Base-by-base conservation (phyloP, 768 basidiomycete species). In the Boletus reticulatus region DNA sequence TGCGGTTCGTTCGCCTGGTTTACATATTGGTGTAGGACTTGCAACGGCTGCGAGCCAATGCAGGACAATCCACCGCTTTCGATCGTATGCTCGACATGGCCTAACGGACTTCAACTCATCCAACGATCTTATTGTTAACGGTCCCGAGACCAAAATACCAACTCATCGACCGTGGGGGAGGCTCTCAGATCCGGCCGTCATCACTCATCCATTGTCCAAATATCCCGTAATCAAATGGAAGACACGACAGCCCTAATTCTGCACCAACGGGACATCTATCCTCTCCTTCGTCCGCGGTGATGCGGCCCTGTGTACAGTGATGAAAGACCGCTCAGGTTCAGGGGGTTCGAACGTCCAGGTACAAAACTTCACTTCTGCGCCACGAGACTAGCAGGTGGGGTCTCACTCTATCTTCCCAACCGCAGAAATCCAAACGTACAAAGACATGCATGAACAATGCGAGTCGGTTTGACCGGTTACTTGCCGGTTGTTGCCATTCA, bases 51-150 rank as follows among this genome's bases (percentile, higher is more conserved):
- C 70, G 76, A 62, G 74, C 88, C 11, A 87, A 84, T 62, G 57
- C 62, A 4, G 81, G 84, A 4, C 64, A 78, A 37, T 60, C 62
- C 45, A 66, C 74, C 52, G 80, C 83, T 32, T 86, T 89, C 61
- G 73, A 74, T 29, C 77, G 79, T 59, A 63, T 91, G 29, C 73
- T 93, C 16, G 80, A 85, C 59, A 62, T 84, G 29, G 90, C 90
- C 27, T 93, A 91, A 22, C 22, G 36, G 14, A 16, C 36, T 29
- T 29, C 36, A 37, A 37, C 36, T 37, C 16, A 17, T 29, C 29
- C 29, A 16, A n/a, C 13, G 16, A 14, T 19, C 17, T 13, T 41
- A 42, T 51, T 45, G 27, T 52, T 36, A 38, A 45, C 49, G 47
- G 47, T 17, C 36, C 50, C 58, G 41, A 43, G 50, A 48, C 32